These are phyloP conservation scores for Russula virescens DNA, from an alignment of 768 basidiomycete species.

Conservation along the genomic window DNA sequence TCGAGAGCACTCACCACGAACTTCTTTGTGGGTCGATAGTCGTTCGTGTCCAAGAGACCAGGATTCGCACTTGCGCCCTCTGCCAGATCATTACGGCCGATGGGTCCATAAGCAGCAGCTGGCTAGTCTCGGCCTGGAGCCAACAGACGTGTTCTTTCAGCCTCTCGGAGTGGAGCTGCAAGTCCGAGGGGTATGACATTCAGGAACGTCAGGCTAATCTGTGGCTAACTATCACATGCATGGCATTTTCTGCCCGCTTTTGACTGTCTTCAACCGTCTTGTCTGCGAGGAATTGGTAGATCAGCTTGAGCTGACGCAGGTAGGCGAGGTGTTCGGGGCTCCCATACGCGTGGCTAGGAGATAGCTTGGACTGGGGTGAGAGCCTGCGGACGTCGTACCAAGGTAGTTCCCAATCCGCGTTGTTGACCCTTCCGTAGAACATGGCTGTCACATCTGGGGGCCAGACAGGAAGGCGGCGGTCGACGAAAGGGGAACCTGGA, in stretches of 20 bases:
- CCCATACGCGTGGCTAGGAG: slow-evolving; percentile 57
- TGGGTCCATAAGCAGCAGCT: slow-evolving; percentile 55
- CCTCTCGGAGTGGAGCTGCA: slow-evolving; percentile 76
- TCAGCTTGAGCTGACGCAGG: slow-evolving; percentile 46
- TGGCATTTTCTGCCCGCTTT: slow-evolving; percentile 61
- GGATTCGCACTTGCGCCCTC: slow-evolving; percentile 48
- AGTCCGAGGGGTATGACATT: slow-evolving; percentile 61
- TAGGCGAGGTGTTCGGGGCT: slow-evolving; percentile 51
- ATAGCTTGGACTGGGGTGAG: slow-evolving; percentile 43
- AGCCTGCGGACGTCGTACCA: slow-evolving; percentile 36
- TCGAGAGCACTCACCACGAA: slow-evolving; percentile 42
- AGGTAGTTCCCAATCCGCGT: slow-evolving; percentile 63
- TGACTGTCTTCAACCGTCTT: slow-evolving; percentile 43
- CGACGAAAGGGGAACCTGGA: slow-evolving; percentile 39
- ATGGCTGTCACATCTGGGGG: slow-evolving; percentile 73
- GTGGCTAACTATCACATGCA: slow-evolving; percentile 49
- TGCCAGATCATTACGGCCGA: slow-evolving; percentile 72
- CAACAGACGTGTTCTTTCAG: slow-evolving; percentile 75
- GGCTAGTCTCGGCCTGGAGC: slow-evolving; percentile 74
- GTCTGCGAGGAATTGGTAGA: slow-evolving; percentile 59
- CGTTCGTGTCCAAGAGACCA: slow-evolving; percentile 43
- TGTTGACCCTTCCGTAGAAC: slow-evolving; percentile 49
- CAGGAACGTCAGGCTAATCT: slow-evolving; percentile 44
- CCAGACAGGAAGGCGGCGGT: slow-evolving; percentile 68
- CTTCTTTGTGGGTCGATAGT: slow-evolving; percentile 53